Base-by-base conservation (phyloP, 2,329 filamentous ascomycete species). In the Podosphaera fusca region DNA sequence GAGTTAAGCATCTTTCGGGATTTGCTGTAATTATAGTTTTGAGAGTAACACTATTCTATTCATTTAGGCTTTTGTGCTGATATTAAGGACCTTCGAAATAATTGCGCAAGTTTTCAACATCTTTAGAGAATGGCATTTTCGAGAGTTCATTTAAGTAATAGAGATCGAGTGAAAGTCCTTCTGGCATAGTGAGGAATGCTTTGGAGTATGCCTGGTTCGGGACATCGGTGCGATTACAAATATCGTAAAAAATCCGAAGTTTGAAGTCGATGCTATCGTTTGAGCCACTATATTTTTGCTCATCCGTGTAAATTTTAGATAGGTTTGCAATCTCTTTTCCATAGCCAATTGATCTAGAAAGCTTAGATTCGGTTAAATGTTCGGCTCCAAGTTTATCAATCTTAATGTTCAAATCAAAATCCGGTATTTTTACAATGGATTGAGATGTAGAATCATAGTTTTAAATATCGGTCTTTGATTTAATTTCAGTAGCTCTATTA, bases 21-120 rank as follows among this genome's bases (percentile, higher is more conserved):
- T 57, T 57, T 9, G 46, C 33, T 8, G 12, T 10, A 2, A 42
- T 55, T 2, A 45, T 38, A 1, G 14, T 30, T 12, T 38, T 33
- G 31, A 59, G 33, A 12, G 49, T 40, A 10, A 52, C 50, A 29
- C 29, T 42, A 21, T 59, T 59, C 58, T 45, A 57, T 31, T 57
- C 46, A 35, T 57, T 35, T 5, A 57, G 38, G 29, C 33, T 46
- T 38, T 6, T 29, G 12, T 45, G 50, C 8, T 59, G 8, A 36
- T 36, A 57, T 4, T 45, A 55, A n/a, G 58, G 55, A 1, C 51
- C 55, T 57, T 57, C 33, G 35, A 59, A 59, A 53, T 55, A 59
- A 40, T 59, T 51, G 7, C 58, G 49, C 12, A 58, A 29, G 21
- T 56, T 14, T 10, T 49, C 35, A 42, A 42, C 35, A n/a, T 38